These are phyloP conservation scores for Aspergillus avenaceus DNA, from an alignment of 495 filamentous ascomycete genomes.

Conservation along the genomic window DNA sequence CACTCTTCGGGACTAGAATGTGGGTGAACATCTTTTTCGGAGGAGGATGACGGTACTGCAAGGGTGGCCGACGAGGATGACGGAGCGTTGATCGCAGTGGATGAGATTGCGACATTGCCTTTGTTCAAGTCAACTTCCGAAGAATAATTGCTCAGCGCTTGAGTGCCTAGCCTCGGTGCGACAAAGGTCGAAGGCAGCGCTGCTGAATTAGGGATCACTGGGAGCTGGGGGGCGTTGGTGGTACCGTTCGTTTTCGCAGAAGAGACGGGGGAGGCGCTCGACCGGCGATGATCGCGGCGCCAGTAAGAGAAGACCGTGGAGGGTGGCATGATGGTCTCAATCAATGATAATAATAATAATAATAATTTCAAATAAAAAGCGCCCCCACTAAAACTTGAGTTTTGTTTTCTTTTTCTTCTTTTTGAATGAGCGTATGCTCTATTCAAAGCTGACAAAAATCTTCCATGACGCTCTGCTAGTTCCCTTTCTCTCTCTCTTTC, in stretches of 20 bases:
- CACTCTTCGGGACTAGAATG: slow-evolving; percentile 34
- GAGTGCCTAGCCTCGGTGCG: slow-evolving; percentile 12
- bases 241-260: slow-evolving; percentile 22
- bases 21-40: slow-evolving; percentile 26
- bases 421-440: not conserved
- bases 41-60: slow-evolving; percentile 22
- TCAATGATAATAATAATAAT: too few species aligned
- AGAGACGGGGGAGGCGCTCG: slow-evolving; percentile 30
- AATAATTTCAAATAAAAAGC: not conserved
- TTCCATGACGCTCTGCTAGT: not conserved
- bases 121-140: slow-evolving; percentile 25
- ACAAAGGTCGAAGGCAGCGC: slow-evolving; percentile 21
- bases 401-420: too few species aligned
- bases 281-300: slow-evolving; percentile 44
- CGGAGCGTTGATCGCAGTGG: slow-evolving; percentile 17
- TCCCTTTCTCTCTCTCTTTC: not conserved
- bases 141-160: slow-evolving; percentile 17
- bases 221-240: slow-evolving; percentile 31
- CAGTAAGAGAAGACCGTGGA: slow-evolving; percentile 48
- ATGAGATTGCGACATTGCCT: slow-evolving; percentile 17
- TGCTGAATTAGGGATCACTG: slow-evolving; percentile 28
- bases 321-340: slow-evolving; percentile 39
- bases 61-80: slow-evolving; percentile 32
- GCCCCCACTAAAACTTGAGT: too few species aligned
- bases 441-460: not conserved